These are phyloP conservation scores for Penicillium taxi DNA, from an alignment of 495 filamentous ascomycete species.

Conservation along the genomic window DNA sequence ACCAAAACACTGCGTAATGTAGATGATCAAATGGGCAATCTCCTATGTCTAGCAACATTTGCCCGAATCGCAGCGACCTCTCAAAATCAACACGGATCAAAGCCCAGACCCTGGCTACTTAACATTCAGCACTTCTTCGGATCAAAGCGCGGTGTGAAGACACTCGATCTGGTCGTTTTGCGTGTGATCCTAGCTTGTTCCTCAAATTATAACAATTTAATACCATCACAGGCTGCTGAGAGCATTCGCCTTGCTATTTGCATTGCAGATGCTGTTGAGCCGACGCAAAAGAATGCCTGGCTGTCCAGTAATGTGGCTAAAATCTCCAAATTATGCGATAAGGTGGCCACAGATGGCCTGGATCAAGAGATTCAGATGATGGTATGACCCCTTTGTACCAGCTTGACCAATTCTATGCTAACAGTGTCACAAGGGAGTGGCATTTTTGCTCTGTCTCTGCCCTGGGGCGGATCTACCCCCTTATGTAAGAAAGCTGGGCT, in stretches of 20 bases:
- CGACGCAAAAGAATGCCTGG: slow-evolving; percentile 37
- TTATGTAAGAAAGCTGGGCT: slow-evolving; percentile 18
- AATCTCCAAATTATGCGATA: slow-evolving; percentile 46
- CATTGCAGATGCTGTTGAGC: slow-evolving; percentile 39
- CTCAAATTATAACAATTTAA: slow-evolving; percentile 27
- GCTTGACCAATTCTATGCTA: background rate
- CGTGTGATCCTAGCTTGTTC: slow-evolving; percentile 48
- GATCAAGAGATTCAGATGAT: slow-evolving; percentile 34
- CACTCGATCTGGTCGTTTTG: slow-evolving; percentile 46
- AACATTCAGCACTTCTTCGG: slow-evolving; percentile 43
- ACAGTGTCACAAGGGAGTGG: slow-evolving; percentile 24
- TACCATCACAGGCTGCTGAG: slow-evolving; percentile 34
- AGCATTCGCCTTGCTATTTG: slow-evolving; percentile 43
- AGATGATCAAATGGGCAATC: slow-evolving; percentile 39
- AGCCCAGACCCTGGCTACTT: slow-evolving; percentile 25
- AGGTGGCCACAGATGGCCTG: slow-evolving; percentile 35
- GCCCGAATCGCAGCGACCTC: slow-evolving; percentile 29
- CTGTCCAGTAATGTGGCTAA: slow-evolving; percentile 32
- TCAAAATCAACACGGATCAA: slow-evolving; percentile 9
- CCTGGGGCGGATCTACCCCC: slow-evolving; percentile 15
- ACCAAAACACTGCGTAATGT: slow-evolving; percentile 39
- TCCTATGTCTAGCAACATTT: slow-evolving; percentile 45
- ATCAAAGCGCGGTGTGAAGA: slow-evolving; percentile 43
- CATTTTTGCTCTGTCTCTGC: slow-evolving; percentile 29
- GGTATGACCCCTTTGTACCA: slow-evolving; percentile 19